Conservation (phyloP, 179 eudicot species). For the Nepenthes alata region DNA sequence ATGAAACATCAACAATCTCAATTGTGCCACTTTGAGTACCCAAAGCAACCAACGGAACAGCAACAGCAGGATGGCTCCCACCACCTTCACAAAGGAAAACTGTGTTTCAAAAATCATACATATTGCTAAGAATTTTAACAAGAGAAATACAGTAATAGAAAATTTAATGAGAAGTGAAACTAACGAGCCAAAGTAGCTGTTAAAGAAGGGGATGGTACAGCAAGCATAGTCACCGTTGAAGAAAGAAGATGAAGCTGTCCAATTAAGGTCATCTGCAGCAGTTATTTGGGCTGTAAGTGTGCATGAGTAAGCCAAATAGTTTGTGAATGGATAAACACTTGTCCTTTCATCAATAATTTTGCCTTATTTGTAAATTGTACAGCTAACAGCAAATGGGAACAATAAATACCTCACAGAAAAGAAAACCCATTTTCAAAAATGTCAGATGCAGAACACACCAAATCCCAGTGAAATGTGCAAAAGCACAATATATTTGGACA, state of each 20-base stretch:
- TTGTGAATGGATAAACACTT: too few species aligned
- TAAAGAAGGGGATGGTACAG: conserved; percentile 97
- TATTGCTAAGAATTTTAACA: background rate
- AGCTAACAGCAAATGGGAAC: background rate
- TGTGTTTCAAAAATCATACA: background rate
- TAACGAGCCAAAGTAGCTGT: conserved; percentile 94
- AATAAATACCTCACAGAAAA: too few species aligned
- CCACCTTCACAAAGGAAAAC: conserved; percentile 53
- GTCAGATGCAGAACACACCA: too few species aligned
- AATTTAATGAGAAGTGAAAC: conserved; percentile 23
- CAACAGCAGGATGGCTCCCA: conserved; percentile 91
- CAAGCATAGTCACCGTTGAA: conserved; percentile 80
- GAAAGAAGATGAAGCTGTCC: conserved; percentile 99
- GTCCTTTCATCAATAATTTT: too few species aligned
- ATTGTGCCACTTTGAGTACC: conserved; percentile 90
- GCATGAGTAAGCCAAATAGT: conserved; percentile 6
- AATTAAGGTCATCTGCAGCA: conserved; percentile 65
- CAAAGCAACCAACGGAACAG: conserved; percentile 90
- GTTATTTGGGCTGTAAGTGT: conserved; percentile 8
- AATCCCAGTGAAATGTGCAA: too few species aligned
- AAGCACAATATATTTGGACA: too few species aligned
- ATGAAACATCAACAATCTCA: conserved; percentile 82
- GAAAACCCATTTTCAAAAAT: too few species aligned
- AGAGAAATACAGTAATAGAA: conserved; percentile 3
- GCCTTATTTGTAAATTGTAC: background rate